phyloP scores from a whole-genome alignment of 345 rosid genomes.

The Gossypium thurberi region DNA sequence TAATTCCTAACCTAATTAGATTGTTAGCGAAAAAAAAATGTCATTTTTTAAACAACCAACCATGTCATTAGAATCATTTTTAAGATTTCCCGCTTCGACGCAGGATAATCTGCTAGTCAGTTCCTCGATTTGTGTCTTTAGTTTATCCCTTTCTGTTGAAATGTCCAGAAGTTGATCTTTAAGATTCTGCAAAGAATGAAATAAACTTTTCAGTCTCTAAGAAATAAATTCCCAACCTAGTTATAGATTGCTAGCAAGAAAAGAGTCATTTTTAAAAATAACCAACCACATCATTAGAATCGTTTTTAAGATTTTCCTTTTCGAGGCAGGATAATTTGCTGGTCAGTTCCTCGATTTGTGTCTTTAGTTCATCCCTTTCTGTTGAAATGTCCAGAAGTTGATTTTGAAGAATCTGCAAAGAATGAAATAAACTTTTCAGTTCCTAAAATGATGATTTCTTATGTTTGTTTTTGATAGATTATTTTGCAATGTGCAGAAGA shows the following conservation, averaged over 20 bases:
- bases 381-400: conserved; percentile 23
- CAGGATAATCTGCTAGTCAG: conserved; percentile 9
- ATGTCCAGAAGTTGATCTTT: conserved; percentile 21
- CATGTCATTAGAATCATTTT: conserved; percentile 18
- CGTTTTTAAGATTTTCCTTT: conserved; percentile 17
- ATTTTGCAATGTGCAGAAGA: neutral
- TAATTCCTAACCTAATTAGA: neutral
- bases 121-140: conserved; percentile 28
- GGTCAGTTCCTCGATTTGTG: conserved; percentile 26
- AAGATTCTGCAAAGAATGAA: conserved; percentile 26
- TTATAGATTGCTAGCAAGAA: neutral
- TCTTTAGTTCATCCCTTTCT: conserved; percentile 32
- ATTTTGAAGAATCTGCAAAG: conserved; percentile 27
- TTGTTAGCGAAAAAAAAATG: neutral
- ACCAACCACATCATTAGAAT: conserved; percentile 24
- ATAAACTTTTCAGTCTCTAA: neutral
- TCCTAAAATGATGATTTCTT: neutral
- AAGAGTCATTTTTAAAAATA: neutral
- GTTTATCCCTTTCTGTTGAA: conserved; percentile 31
- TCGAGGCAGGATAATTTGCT: conserved; percentile 5
- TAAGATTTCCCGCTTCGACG: conserved; percentile 18
- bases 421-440: neutral
- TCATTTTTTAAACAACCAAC: conserved; percentile 13
- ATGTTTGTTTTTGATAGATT: neutral
- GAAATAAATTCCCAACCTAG: neutral